Conservation (phyloP, 345 rosid species). For the Pistacia atlantica region DNA sequence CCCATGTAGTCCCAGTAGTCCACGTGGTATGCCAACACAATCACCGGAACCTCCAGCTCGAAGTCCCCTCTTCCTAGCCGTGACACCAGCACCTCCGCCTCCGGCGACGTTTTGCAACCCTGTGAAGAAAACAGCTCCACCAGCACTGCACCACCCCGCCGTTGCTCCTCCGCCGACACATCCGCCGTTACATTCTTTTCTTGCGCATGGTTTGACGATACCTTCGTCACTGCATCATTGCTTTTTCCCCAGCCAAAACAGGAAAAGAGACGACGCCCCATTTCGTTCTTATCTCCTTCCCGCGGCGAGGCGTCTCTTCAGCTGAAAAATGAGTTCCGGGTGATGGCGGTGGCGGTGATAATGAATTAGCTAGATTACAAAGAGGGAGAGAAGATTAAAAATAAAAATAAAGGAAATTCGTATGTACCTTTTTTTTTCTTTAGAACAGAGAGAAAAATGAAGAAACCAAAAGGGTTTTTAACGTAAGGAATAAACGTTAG, state of each 20-base stretch:
- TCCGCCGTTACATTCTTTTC: constrained; percentile 26
- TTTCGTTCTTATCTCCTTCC: constrained; percentile 28
- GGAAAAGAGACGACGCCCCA: constrained; percentile 77
- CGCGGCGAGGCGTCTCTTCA: constrained; percentile 23
- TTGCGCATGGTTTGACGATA: neutral
- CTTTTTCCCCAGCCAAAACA: constrained; percentile 49
- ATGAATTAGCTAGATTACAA: neutral
- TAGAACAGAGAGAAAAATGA: neutral
- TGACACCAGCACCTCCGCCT: constrained; percentile 77
- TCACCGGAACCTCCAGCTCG: constrained; percentile 53
- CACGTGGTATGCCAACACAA: constrained; percentile 73
- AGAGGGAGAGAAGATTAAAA: constrained; percentile 4
- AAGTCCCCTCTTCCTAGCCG: constrained; percentile 94
- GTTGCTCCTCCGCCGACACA: constrained; percentile 43
- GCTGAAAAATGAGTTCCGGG: neutral
- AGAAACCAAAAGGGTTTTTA: constrained; percentile 15
- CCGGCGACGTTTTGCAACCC: constrained; percentile 81
- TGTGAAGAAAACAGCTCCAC: constrained; percentile 92
- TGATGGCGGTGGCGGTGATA: neutral
- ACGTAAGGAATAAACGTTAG: constrained; percentile 1
- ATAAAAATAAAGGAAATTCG: constrained; percentile 4
- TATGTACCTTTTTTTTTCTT: no score
- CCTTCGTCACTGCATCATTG: neutral
- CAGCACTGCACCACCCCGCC: constrained; percentile 55
- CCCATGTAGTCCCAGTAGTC: constrained; percentile 96